Conservation (phyloP, 139 green algal species). For the Spirogloea muscicola region DNA sequence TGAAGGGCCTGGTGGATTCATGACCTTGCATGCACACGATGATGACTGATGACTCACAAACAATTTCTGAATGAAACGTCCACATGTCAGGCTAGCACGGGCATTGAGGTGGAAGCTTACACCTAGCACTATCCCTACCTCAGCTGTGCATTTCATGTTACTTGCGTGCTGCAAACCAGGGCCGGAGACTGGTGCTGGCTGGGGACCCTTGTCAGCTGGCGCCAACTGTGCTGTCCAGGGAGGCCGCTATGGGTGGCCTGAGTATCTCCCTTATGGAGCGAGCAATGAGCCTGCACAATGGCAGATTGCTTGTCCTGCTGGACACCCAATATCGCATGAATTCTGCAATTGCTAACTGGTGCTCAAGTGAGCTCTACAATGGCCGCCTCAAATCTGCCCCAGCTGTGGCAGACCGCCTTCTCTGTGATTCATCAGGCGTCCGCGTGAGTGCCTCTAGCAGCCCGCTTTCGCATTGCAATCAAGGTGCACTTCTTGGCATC, state of each 20-base stretch:
- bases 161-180: background rate
- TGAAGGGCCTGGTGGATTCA: background rate
- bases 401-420: constrained; percentile 1
- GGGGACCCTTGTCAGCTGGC: constrained; percentile 54
- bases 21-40: background rate
- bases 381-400: constrained; percentile 28
- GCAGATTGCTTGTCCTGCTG: constrained; percentile 10
- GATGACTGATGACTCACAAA: background rate
- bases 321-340: constrained; percentile 53
- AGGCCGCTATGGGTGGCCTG: constrained; percentile 36
- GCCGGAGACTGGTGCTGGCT: constrained; percentile 30
- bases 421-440: constrained; percentile 17
- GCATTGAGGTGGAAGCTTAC: background rate
- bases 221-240: constrained; percentile 43
- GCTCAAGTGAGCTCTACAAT: constrained; percentile 39
- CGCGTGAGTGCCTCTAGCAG: constrained; percentile 2
- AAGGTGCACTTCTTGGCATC: background rate
- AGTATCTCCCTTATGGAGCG: constrained; percentile 45
- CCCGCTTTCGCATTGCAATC: background rate
- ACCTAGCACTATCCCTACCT: background rate
- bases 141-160: background rate
- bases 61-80: background rate
- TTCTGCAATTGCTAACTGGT: constrained; percentile 35
- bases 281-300: background rate
- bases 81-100: background rate